Evolutionary conservation across 495 filamentous ascomycete species (phyloP), one percentile per base, ranked within the genome.

Genomic region (Xanthoparmelia taractica): DNA sequence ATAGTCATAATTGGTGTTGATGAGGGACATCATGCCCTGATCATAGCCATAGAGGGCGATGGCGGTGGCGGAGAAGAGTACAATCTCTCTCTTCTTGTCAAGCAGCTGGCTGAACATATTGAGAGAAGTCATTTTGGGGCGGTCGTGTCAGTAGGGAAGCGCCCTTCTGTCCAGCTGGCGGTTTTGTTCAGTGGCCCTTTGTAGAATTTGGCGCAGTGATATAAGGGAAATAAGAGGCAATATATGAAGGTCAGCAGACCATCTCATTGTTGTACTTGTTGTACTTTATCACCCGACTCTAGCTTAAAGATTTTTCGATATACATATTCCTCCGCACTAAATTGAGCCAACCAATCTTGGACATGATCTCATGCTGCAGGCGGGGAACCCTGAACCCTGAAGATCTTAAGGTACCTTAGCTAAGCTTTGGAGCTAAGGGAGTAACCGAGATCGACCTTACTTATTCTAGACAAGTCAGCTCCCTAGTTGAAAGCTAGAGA

Each of bases 21-120:
- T 80, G 37, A 84, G 66, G 57, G 75, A 79, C 82, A 84, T 84
- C 82, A 84, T 84, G 47, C 63, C 77, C 66, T 80, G 76, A 56
- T 81, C 79, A 58, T 82, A 83, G 12, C 82, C 82, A 74, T 84
- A 85, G 29, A 85, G 74, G 58, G 79, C 79, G 59, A 85, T 84
- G n/a, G 82, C 81, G 6, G 78, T 78, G 56, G 75, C 76, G 29
- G 80, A 82, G 73, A 84, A 84, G 43, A 78, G 45, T 18, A 82
- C 74, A 31, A 84, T 75, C 68, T 79, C 71, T 40, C 61, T 64
- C 68, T 79, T 74, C 69, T 78, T 77, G 43, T 67, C 61, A 7
- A 71, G 17, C 12, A 41, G 40, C 8, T 66, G 43, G 23, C 54
- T 64, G 55, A 67, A 48, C 25, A 66, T 12, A 0, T 61, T 67